phyloP scores from a whole-genome alignment of 331 rosid species.

The Telfairia occidentalis region DNA sequence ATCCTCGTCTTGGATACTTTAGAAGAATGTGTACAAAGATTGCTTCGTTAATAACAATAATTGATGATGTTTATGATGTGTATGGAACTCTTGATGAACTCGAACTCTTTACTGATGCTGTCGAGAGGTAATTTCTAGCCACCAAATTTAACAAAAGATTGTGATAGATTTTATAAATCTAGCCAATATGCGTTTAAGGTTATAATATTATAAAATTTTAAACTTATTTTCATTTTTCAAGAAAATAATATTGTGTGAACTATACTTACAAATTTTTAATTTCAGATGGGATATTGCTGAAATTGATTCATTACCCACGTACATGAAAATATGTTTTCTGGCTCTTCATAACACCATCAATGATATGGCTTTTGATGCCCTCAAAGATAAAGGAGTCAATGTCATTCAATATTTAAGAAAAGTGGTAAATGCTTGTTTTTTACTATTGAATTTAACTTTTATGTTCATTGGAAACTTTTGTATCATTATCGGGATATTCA shows the following conservation, averaged over 20 bases:
- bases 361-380: not conserved
- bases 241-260: too few species aligned
- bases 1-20: not conserved
- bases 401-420: not conserved
- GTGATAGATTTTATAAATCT: not conserved
- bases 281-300: not conserved
- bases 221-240: too few species aligned
- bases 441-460: not conserved
- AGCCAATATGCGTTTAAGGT: too few species aligned
- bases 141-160: not conserved
- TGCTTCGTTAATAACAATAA: not conserved
- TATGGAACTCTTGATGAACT: not conserved
- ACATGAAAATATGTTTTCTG: not conserved
- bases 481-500: too few species aligned
- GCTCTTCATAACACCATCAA: constrained; percentile 4
- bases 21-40: not conserved
- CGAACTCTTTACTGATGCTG: not conserved
- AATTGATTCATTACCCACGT: not conserved
- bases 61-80: not conserved
- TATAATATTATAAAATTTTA: too few species aligned
- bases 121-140: not conserved
- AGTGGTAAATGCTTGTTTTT: not conserved
- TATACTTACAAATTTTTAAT: not conserved
- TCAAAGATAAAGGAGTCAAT: not conserved
- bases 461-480: not conserved